Evolutionary conservation across 495 filamentous ascomycete species (phyloP).

Genomic region (Aspergillus affinis): DNA sequence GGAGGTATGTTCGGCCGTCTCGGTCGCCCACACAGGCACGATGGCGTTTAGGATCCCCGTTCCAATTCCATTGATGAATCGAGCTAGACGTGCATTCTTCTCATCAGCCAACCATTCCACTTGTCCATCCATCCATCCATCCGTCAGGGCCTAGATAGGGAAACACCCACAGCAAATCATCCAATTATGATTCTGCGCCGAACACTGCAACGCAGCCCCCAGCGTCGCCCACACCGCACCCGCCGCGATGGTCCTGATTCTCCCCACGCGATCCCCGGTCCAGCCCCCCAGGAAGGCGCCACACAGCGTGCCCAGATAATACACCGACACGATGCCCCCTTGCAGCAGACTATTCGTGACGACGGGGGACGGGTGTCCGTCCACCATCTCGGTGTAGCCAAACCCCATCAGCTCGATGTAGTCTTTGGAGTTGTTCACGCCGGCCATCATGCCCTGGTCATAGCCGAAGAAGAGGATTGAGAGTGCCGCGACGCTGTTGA

Average conservation of each 20-base stretch:
- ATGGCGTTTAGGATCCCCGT: constrained; percentile 73
- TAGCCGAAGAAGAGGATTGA: constrained; percentile 65
- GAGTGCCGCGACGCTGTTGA: constrained; percentile 63
- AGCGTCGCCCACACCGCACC: constrained; percentile 58
- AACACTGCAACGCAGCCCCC: constrained; percentile 60
- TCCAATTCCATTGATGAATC: constrained; percentile 66
- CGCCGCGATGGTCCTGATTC: constrained; percentile 60
- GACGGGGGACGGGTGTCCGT: constrained; percentile 46
- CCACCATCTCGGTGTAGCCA: constrained; percentile 53
- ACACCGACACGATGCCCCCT: constrained; percentile 68
- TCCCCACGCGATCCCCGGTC: constrained; percentile 59
- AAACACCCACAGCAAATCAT: constrained; percentile 63
- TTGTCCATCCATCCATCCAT: too few relatives aligned
- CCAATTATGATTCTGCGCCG: constrained; percentile 65
- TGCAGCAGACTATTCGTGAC: constrained; percentile 63
- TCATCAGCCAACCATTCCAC: constrained; percentile 8
- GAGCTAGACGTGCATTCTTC: constrained; percentile 44
- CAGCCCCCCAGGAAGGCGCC: constrained; percentile 61
- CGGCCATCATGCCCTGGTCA: constrained; percentile 74
- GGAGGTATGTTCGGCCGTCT: constrained; percentile 65
- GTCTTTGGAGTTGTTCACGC: constrained; percentile 65
- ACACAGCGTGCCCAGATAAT: constrained; percentile 67
- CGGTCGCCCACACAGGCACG: constrained; percentile 70
- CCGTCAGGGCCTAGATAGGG: too few relatives aligned
- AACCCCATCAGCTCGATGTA: constrained; percentile 68